A percentile compares a stretch with the other conserved stretches of the same genome.
These are phyloP conservation scores for Aspergillus steynii DNA, from an alignment of 495 filamentous ascomycete genomes.

Conservation along the genomic window DNA sequence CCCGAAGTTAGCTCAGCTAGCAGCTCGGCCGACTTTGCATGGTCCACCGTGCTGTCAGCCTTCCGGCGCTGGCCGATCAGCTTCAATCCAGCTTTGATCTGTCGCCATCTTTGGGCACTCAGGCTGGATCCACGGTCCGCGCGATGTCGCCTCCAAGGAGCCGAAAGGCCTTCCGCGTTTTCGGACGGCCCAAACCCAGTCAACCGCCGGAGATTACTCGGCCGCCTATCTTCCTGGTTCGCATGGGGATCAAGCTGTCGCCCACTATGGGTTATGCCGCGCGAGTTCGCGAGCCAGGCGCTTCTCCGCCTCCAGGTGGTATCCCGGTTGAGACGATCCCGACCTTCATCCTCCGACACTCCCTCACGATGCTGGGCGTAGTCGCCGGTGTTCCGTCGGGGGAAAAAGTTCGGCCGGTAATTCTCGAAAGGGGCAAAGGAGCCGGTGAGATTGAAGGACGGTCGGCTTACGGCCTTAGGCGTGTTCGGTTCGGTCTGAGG, in stretches of 20 bases:
- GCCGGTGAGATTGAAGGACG: conserved; percentile 46
- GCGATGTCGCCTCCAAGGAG: conserved; percentile 54
- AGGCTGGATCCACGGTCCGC: conserved; percentile 68
- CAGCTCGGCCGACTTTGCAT: conserved; percentile 92
- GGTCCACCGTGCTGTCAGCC: conserved; percentile 81
- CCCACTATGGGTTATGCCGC: conserved; percentile 57
- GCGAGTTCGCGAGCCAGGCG: conserved; percentile 54
- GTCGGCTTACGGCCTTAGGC: conserved; percentile 48
- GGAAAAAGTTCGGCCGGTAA: conserved; percentile 55
- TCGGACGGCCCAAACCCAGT: conserved; percentile 70
- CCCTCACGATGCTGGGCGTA: conserved; percentile 67
- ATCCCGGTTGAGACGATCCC: conserved; percentile 63
- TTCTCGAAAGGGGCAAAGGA: conserved; percentile 51
- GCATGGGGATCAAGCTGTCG: conserved; percentile 35
- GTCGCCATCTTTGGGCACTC: conserved; percentile 82
- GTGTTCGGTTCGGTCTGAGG: conserved; percentile 63
- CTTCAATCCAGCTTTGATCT: conserved; percentile 81
- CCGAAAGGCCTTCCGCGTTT: conserved; percentile 46
- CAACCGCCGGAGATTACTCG: conserved; percentile 71
- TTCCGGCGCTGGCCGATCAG: conserved; percentile 77
- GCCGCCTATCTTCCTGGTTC: conserved; percentile 56
- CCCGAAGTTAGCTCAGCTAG: conserved; percentile 93
- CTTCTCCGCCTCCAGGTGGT: conserved; percentile 58
- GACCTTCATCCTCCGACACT: conserved; percentile 87
- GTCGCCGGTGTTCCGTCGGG: conserved; percentile 68